These are phyloP conservation scores for Postia placenta DNA, from an alignment of 768 basidiomycete genomes.

Conservation along the genomic window DNA sequence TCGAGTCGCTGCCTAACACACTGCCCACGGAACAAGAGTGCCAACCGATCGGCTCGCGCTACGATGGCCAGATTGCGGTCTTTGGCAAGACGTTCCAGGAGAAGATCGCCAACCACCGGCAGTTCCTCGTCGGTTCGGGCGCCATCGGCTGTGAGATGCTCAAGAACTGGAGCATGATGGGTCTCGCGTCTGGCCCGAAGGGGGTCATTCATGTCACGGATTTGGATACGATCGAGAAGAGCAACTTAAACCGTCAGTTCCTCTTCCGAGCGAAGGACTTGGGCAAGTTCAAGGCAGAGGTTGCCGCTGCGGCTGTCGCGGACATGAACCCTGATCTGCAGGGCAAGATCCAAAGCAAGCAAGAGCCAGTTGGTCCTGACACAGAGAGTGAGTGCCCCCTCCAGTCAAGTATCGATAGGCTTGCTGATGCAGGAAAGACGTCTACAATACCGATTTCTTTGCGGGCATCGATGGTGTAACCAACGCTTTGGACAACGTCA, in stretches of 20 bases:
- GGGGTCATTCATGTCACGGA: conserved; percentile 92
- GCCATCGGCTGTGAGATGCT: conserved; percentile 99
- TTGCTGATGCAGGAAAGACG: conserved; percentile 42
- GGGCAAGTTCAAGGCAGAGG: conserved; percentile 95
- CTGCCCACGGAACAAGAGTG: conserved; percentile 80
- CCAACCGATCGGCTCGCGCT: conserved; percentile 75
- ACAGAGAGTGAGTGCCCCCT: conserved; percentile 72
- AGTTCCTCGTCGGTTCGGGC: conserved; percentile 98
- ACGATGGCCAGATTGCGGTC: conserved; percentile 93
- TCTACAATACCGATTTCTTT: conserved; percentile 89
- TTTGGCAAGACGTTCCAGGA: conserved; percentile 92
- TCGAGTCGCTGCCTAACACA: conserved; percentile 81
- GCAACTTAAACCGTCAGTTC: conserved; percentile 97
- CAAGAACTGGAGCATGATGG: conserved; percentile 99
- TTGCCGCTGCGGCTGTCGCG: conserved; percentile 82
- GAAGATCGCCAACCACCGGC: conserved; percentile 82
- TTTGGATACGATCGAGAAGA: conserved; percentile 98
- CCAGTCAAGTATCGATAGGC: background rate
- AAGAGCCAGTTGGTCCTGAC: conserved; percentile 88
- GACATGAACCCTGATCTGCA: conserved; percentile 94
- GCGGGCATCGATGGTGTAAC: conserved; percentile 86
- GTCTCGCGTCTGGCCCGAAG: conserved; percentile 72
- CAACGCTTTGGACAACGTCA: conserved; percentile 95
- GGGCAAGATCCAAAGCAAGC: conserved; percentile 81
- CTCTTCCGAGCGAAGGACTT: conserved; percentile 94